Evolutionary conservation across 257 asterid genomes (phyloP).

Genomic region (Nicotiana attenuata): DNA sequence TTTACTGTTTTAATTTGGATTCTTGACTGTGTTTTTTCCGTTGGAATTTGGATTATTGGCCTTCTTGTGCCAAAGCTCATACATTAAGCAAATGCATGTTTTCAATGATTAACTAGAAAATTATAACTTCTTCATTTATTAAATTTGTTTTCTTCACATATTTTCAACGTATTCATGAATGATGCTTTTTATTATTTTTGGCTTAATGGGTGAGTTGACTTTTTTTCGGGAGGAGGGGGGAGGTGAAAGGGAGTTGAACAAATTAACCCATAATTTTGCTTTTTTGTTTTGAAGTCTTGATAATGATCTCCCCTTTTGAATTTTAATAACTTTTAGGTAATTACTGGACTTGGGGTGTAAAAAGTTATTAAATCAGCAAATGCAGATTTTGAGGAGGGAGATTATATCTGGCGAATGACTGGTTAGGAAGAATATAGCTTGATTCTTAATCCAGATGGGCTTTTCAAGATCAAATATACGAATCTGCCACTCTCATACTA

Average conservation of each 20-base stretch:
- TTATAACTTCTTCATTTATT: not conserved
- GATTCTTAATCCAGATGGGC: too few species aligned
- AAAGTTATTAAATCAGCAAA: constrained; percentile 15
- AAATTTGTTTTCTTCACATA: not conserved
- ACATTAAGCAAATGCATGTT: not conserved
- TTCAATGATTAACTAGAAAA: not conserved
- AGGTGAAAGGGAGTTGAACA: not conserved
- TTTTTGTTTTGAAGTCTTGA: not conserved
- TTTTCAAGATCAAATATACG: too few species aligned
- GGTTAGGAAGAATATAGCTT: constrained; percentile 22
- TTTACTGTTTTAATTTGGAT: not conserved
- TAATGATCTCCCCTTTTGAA: not conserved
- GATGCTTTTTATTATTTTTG: not conserved
- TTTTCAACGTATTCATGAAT: not conserved
- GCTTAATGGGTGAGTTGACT: not conserved
- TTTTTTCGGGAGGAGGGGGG: too few species aligned
- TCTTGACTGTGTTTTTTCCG: not conserved
- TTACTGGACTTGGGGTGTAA: constrained; percentile 16
- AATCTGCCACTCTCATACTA: too few species aligned
- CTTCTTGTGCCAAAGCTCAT: not conserved
- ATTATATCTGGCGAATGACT: constrained; percentile 18
- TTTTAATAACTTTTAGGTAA: not conserved
- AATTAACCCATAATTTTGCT: too few species aligned
- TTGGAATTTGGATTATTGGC: not conserved
- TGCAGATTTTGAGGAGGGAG: constrained; percentile 17